phyloP scores from a whole-genome alignment of 305 asterid genomes.

The Fraxinus xanthoxyloides region DNA sequence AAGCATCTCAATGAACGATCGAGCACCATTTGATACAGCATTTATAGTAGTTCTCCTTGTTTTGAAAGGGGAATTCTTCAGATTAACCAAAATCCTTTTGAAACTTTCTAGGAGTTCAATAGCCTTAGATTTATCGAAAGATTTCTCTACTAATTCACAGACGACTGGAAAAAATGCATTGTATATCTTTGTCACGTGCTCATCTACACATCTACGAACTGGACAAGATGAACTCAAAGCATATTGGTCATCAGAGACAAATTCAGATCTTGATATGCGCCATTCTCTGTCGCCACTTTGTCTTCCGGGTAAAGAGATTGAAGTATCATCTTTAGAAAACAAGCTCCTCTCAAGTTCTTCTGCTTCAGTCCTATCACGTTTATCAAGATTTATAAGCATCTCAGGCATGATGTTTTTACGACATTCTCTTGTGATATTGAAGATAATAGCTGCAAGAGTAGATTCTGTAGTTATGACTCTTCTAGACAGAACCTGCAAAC shows the following conservation, averaged over 20 bases:
- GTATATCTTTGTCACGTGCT: conserved; percentile 77
- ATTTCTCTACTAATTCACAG: conserved; percentile 49
- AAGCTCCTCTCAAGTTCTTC: conserved; percentile 64
- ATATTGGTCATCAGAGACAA: conserved; percentile 58
- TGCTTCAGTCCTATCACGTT: conserved; percentile 65
- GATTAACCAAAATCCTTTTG: conserved; percentile 52
- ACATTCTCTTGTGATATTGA: conserved; percentile 54
- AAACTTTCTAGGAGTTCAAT: conserved; percentile 48
- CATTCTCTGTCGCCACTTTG: conserved; percentile 82
- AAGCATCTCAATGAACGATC: conserved; percentile 39
- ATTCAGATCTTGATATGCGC: conserved; percentile 86
- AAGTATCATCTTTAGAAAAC: conserved; percentile 54
- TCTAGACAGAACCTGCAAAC: conserved; percentile 68
- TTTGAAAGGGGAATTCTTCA: conserved; percentile 68
- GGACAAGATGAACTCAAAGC: conserved; percentile 82
- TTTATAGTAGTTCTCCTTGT: conserved; percentile 63
- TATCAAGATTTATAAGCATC: conserved; percentile 52
- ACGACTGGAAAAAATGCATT: conserved; percentile 59
- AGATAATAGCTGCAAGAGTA: conserved; percentile 46
- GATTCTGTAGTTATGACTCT: conserved; percentile 67
- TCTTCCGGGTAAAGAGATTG: conserved; percentile 92
- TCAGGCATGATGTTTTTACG: conserved; percentile 49
- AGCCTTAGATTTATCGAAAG: conserved; percentile 47
- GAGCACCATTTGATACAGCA: conserved; percentile 35
- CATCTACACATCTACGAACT: conserved; percentile 74